Conservation (phyloP, 352 stramenopile genomes). For the Phytophthora lateralis region DNA sequence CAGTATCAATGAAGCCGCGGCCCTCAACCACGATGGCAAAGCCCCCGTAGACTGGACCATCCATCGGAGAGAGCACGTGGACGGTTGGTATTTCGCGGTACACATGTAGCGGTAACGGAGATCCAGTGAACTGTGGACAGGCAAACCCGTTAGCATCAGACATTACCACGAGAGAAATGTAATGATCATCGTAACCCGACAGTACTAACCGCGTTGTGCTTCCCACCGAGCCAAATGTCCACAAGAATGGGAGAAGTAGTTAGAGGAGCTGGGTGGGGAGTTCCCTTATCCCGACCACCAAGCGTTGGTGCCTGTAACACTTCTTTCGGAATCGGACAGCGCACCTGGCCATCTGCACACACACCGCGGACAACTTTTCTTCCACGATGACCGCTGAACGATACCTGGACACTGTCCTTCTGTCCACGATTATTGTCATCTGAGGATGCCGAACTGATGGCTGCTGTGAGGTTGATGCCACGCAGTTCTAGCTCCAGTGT, state of each 20-base stretch:
- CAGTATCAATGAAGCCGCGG: constrained; percentile 66
- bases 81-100: constrained; percentile 55
- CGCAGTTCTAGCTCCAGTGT: constrained; percentile 43
- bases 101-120: constrained; percentile 54
- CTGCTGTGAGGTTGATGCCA: constrained; percentile 64
- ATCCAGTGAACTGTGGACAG: constrained; percentile 56
- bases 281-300: constrained; percentile 13
- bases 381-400: constrained; percentile 38
- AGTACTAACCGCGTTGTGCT: constrained; percentile 49
- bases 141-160: neutral
- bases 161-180: neutral
- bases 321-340: constrained; percentile 43
- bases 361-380: constrained; percentile 29
- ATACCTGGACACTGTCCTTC: constrained; percentile 41
- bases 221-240: constrained; percentile 66
- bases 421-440: constrained; percentile 20
- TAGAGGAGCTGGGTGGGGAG: neutral
- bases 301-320: constrained; percentile 14
- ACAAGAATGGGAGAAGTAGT: constrained; percentile 45
- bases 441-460: neutral
- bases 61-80: constrained; percentile 54
- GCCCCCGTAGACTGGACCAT: constrained; percentile 79
- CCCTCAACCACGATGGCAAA: constrained; percentile 68
- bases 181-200: neutral
- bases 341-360: constrained; percentile 46